phyloP scores from a whole-genome alignment of 2,329 filamentous ascomycete genomes.

The Aureobasidium melanogenum region DNA sequence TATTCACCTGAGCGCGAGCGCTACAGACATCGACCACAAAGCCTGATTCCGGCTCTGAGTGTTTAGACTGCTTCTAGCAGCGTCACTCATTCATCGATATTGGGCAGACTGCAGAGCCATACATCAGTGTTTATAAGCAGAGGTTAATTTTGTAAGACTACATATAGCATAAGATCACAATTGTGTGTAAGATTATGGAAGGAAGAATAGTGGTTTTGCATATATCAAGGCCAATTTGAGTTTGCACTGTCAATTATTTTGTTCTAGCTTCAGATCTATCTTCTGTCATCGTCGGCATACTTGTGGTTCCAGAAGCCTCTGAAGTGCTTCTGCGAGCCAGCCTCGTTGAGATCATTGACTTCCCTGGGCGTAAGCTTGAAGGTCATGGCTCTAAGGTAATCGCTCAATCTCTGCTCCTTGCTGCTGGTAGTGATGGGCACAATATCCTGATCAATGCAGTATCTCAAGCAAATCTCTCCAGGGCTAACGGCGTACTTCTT shows the following conservation, averaged over 20 bases:
- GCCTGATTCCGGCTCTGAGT: background rate
- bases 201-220: background rate
- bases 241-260: background rate
- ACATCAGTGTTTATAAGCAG: background rate
- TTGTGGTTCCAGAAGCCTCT: constrained; percentile 45
- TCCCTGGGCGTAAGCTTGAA: constrained; percentile 53
- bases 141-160: background rate
- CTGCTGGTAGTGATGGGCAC: constrained; percentile 52
- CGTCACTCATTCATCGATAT: background rate
- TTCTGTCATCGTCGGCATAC: constrained; percentile 35
- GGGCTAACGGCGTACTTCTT: constrained; percentile 53
- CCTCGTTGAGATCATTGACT: constrained; percentile 42
- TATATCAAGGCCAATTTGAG: background rate
- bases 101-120: background rate
- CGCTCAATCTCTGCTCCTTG: constrained; percentile 51
- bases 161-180: background rate
- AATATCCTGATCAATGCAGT: constrained; percentile 52
- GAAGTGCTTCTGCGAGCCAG: constrained; percentile 42
- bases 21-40: background rate
- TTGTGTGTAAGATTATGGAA: background rate
- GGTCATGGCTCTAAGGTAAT: constrained; percentile 46
- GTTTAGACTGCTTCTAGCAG: background rate
- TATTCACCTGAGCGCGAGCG: background rate
- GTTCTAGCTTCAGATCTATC: constrained; percentile 14
- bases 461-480: constrained; percentile 49